Evolutionary conservation across 345 rosid species (phyloP).

Genomic region (Gossypium stocksii): DNA sequence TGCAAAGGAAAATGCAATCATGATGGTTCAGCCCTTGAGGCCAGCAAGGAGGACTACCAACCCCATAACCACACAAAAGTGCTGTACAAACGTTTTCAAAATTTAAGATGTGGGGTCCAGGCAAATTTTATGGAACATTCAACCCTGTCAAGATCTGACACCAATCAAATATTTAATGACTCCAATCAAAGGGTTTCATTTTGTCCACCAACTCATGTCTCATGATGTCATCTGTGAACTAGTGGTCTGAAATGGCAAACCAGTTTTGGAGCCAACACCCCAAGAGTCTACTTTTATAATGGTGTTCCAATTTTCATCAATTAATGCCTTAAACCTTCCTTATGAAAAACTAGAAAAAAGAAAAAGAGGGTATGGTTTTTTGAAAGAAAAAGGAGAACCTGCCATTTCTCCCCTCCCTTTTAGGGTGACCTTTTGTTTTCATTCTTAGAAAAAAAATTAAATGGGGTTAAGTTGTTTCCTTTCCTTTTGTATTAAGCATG

Average conservation of each 20-base stretch:
- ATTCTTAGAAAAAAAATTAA: not conserved
- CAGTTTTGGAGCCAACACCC: not conserved
- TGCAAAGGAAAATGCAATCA: not conserved
- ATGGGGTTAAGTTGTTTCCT: not conserved
- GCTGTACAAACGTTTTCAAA: not conserved
- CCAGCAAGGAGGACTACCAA: not conserved
- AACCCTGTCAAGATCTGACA: not conserved
- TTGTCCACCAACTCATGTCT: not conserved
- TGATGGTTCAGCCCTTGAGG: not conserved
- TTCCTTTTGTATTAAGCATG: constrained; percentile 3
- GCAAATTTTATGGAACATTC: not conserved
- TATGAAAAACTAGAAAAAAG: not conserved
- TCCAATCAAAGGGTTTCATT: not conserved
- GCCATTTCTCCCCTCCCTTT: not conserved
- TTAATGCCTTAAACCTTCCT: not conserved
- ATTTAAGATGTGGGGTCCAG: not conserved
- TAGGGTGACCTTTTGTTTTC: constrained; percentile 7
- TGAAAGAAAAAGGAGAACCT: too few relatives aligned
- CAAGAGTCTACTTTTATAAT: not conserved
- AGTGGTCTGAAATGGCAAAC: not conserved
- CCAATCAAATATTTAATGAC: not conserved
- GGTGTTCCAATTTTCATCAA: not conserved
- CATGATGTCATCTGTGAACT: not conserved
- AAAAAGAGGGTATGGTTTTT: not conserved
- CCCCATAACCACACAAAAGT: not conserved